Conservation (phyloP, 2,329 filamentous ascomycete species). For the Chaetoscypha palmicola region DNA sequence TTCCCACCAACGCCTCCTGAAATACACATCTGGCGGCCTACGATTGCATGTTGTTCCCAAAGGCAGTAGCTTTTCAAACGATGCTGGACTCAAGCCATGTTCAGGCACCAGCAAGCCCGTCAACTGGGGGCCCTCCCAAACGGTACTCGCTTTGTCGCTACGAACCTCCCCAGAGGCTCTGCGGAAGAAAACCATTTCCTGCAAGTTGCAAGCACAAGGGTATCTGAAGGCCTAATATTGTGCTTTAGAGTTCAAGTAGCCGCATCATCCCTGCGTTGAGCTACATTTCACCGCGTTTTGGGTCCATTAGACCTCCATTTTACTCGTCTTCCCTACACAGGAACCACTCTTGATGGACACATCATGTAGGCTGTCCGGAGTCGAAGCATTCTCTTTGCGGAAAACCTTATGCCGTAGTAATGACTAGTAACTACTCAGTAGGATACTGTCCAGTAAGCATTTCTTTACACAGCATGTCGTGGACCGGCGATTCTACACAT, state of each 20-base stretch:
- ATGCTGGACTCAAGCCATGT: slow-evolving; percentile 1
- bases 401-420: no score
- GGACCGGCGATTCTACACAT: no score
- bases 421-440: no score
- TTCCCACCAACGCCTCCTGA: slow-evolving; percentile 54
- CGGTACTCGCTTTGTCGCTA: no score
- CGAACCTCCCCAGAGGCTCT: not conserved
- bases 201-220: not conserved
- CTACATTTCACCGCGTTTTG: slow-evolving; percentile 40
- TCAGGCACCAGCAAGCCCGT: slow-evolving; percentile 2
- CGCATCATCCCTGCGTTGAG: slow-evolving; percentile 7
- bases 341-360: slow-evolving; percentile 38
- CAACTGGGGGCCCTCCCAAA: no score
- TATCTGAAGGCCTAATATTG: slow-evolving; percentile 1
- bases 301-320: slow-evolving; percentile 42
- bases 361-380: slow-evolving; percentile 27
- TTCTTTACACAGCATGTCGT: no score
- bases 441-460: no score
- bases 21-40: slow-evolving; percentile 48
- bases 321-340: slow-evolving; percentile 42
- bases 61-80: slow-evolving; percentile 45
- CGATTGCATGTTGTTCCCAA: slow-evolving; percentile 47
- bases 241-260: slow-evolving; percentile 1
- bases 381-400: slow-evolving; percentile 24
- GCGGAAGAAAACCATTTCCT: not conserved